Conservation (phyloP, 2,329 filamentous ascomycete genomes). For the Venturia oleaginea region DNA sequence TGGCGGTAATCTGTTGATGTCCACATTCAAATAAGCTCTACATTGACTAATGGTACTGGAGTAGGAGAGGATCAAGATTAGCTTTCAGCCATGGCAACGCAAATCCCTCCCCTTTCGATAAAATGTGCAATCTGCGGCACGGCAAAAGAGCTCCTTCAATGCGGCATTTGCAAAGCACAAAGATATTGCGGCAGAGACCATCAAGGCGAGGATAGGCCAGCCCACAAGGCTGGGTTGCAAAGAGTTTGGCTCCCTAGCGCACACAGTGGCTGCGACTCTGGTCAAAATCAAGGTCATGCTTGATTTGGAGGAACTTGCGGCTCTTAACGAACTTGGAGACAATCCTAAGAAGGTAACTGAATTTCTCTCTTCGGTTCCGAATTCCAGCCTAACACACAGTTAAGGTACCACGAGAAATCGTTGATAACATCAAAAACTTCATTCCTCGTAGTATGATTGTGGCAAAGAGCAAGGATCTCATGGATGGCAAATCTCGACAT, state of each 20-base stretch:
- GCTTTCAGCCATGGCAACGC: background rate
- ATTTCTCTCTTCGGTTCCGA: too few species aligned
- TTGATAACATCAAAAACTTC: background rate
- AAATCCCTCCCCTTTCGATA: background rate
- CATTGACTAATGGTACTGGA: background rate
- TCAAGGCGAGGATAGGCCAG: background rate
- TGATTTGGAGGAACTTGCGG: background rate
- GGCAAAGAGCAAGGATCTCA: background rate
- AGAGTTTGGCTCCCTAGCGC: too few species aligned
- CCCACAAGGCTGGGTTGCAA: background rate
- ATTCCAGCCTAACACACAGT: too few species aligned
- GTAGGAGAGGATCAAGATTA: background rate
- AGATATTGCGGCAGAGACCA: background rate
- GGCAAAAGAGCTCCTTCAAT: background rate
- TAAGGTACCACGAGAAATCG: background rate
- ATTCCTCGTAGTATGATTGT: background rate
- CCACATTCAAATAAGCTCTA: background rate
- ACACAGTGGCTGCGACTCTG: background rate
- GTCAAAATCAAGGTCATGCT: background rate
- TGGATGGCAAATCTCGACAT: too few species aligned
- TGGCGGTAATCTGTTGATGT: background rate
- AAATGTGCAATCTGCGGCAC: background rate
- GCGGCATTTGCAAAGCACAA: background rate
- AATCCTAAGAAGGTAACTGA: background rate
- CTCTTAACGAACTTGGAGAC: background rate